Conservation (phyloP, 371 early-diverging fungal genomes). For the Rhizopus arrhizus region DNA sequence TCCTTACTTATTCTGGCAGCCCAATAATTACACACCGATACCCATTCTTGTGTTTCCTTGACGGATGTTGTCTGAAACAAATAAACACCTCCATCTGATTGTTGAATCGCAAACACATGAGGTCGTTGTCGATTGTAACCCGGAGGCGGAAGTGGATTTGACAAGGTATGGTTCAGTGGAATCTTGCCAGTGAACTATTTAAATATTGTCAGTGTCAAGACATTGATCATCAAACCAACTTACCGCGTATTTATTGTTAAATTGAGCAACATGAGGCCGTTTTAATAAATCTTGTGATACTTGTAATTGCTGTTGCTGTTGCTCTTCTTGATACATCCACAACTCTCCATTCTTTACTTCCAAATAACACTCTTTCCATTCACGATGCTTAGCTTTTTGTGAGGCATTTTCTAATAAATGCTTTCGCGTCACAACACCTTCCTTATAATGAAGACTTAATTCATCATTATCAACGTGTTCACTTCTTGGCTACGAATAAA, state of each 20-base stretch:
- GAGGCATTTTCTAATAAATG: slow-evolving; percentile 76
- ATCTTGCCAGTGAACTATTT: slow-evolving; percentile 48
- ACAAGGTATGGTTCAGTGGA: slow-evolving; percentile 78
- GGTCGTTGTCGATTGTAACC: slow-evolving; percentile 81
- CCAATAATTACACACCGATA: slow-evolving; percentile 88
- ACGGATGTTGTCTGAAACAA: slow-evolving; percentile 79
- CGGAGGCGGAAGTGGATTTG: slow-evolving; percentile 80
- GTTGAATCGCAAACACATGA: slow-evolving; percentile 84
- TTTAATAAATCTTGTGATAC: background rate
- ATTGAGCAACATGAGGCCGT: slow-evolving; percentile 2
- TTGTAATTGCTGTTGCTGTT: slow-evolving; percentile 14
- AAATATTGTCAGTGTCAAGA: slow-evolving; percentile 29
- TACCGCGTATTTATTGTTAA: background rate
- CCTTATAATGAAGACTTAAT: slow-evolving; percentile 57
- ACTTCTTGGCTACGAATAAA: background rate
- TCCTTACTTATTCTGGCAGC: slow-evolving; percentile 88
- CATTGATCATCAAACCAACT: slow-evolving; percentile 21
- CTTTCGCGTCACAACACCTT: slow-evolving; percentile 84
- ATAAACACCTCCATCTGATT: slow-evolving; percentile 80
- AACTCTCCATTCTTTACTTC: slow-evolving; percentile 76
- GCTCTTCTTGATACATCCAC: slow-evolving; percentile 76
- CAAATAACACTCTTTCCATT: slow-evolving; percentile 84
- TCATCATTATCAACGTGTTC: slow-evolving; percentile 24
- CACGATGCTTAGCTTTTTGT: slow-evolving; percentile 77
- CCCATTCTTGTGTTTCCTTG: slow-evolving; percentile 81